Evolutionary conservation across 108 stramenopile genomes (phyloP).

Genomic region (Parietichytrium sp.): DNA sequence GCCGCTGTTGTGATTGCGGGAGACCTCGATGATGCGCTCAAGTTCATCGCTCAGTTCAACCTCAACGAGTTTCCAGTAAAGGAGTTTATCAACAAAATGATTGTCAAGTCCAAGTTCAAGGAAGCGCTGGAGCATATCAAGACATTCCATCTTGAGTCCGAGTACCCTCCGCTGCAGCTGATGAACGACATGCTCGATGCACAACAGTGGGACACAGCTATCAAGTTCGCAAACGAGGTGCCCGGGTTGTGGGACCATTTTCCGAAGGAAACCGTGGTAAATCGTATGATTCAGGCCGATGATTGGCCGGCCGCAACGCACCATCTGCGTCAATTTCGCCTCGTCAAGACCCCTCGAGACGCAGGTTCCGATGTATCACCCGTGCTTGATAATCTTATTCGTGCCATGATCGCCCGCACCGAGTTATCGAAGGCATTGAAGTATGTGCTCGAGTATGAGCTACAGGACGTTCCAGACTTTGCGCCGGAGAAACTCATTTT

Average conservation of each 20-base stretch:
- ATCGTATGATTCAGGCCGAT: neutral
- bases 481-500: neutral
- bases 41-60: conserved; percentile 5
- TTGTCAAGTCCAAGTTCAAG: conserved; percentile 39
- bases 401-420: neutral
- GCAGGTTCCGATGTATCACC: neutral
- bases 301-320: conserved; percentile 10
- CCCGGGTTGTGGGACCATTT: conserved; percentile 29
- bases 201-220: conserved; percentile 36
- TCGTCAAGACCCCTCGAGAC: neutral
- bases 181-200: conserved; percentile 38
- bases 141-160: neutral
- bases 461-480: neutral
- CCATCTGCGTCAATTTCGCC: neutral
- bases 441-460: neutral
- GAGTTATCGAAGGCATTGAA: conserved; percentile 6
- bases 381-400: conserved; percentile 4
- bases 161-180: conserved; percentile 20
- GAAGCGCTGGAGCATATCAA: conserved; percentile 28
- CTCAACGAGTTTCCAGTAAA: conserved; percentile 13
- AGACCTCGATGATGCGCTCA: conserved; percentile 30
- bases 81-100: neutral
- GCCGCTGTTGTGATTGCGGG: neutral
- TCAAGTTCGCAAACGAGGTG: conserved; percentile 30
- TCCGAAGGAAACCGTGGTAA: conserved; percentile 9